These are phyloP conservation scores for Thuja plicata DNA, from an alignment of 83 land plant species.

Conservation along the genomic window DNA sequence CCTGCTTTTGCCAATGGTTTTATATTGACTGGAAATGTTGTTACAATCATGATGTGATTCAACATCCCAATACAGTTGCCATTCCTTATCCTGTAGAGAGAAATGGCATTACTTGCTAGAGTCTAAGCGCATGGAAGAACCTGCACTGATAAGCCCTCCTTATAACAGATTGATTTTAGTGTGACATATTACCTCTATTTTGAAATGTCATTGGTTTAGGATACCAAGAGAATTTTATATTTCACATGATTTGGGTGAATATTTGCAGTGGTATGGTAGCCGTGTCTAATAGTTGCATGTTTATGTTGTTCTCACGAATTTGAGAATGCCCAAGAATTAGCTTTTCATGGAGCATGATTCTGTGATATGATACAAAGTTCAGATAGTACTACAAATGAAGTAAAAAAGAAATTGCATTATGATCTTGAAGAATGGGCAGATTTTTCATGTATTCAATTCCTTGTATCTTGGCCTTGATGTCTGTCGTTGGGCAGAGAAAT, in stretches of 20 bases:
- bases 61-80: neutral
- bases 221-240: neutral
- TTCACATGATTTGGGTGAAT: neutral
- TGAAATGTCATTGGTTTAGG: neutral
- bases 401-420: neutral
- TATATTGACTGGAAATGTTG: neutral
- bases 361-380: neutral
- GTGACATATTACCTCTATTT: neutral
- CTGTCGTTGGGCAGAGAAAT: neutral
- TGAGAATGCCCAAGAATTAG: neutral
- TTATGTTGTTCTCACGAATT: neutral
- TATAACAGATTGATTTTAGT: neutral
- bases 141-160: constrained; percentile 7
- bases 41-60: neutral
- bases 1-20: neutral
- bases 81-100: neutral
- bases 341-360: neutral
- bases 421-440: neutral
- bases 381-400: neutral
- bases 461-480: neutral
- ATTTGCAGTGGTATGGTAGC: neutral
- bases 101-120: neutral
- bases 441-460: neutral
- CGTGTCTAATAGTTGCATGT: neutral
- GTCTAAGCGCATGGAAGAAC: neutral